Percentiles rank a stretch among this genome's conserved stretches.
Conservation (phyloP, 257 asterid genomes). For the Rhazya stricta region DNA sequence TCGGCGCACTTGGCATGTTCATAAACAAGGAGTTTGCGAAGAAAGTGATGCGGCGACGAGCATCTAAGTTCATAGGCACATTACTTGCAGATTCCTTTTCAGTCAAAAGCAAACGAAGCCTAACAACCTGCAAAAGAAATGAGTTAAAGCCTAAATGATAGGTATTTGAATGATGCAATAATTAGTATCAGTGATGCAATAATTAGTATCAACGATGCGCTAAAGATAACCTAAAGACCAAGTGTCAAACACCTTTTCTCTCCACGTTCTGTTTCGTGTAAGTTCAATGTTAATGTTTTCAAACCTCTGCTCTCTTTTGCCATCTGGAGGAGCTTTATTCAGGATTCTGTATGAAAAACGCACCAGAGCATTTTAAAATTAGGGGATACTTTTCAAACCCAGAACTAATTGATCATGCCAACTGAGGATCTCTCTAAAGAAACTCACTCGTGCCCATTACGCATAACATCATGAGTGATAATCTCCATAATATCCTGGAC, state of each 20-base stretch:
- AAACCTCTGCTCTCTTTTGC: conserved; percentile 71
- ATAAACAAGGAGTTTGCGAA: conserved; percentile 93
- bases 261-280: conserved; percentile 53
- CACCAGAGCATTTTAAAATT: conserved; percentile 19
- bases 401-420: conserved; percentile 16
- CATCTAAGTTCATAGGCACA: conserved; percentile 91
- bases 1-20: conserved; percentile 95
- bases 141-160: conserved; percentile 8
- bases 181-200: conserved; percentile 8
- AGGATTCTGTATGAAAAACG: conserved; percentile 45
- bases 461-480: conserved; percentile 84
- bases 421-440: conserved; percentile 6
- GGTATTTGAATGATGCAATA: neutral
- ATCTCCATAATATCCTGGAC: conserved; percentile 92
- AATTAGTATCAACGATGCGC: conserved; percentile 7
- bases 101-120: conserved; percentile 92
- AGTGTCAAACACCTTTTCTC: conserved; percentile 69
- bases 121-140: conserved; percentile 57
- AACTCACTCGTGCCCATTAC: conserved; percentile 63
- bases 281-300: conserved; percentile 54
- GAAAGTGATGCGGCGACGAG: conserved; percentile 91
- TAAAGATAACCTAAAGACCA: conserved; percentile 18
- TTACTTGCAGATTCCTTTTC: conserved; percentile 95
- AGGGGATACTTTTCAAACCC: conserved; percentile 17
- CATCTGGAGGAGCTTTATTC: conserved; percentile 38